phyloP scores from a whole-genome alignment of 2,329 filamentous ascomycete genomes.

The Parasarocladium wereldwijsianum region DNA sequence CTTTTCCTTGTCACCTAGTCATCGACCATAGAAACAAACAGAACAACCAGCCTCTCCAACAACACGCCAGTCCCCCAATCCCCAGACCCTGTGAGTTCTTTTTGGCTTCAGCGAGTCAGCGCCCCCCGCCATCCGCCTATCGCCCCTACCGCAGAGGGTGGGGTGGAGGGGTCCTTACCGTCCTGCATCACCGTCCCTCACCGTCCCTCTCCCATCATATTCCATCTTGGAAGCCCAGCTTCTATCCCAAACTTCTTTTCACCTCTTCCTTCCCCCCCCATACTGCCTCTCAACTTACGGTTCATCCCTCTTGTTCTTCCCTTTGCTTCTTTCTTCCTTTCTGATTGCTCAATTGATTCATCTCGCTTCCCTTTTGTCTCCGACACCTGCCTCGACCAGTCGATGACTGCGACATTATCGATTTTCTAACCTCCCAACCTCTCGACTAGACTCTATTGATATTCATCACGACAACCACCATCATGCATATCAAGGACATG shows the following conservation, averaged over 20 bases:
- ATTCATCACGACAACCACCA: conserved; percentile 18
- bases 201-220: not conserved
- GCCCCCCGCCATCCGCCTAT: conserved; percentile 3
- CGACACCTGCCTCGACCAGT: no score
- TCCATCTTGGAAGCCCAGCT: not conserved
- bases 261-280: not conserved
- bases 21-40: no score
- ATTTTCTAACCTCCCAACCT: not conserved
- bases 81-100: conserved; percentile 2
- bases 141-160: conserved; percentile 4
- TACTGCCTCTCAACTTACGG: no score
- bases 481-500: conserved; percentile 93
- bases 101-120: not conserved
- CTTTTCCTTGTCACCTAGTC: conserved; percentile 1
- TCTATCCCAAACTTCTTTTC: not conserved
- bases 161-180: no score
- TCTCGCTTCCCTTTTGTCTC: no score
- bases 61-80: not conserved
- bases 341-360: no score
- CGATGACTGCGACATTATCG: not conserved
- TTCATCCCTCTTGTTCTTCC: no score
- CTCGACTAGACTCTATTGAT: not conserved
- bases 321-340: not conserved
- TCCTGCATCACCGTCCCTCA: not conserved
- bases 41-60: not conserved